Conservation (phyloP, 306 rosid species). For the Argentina anserina region DNA sequence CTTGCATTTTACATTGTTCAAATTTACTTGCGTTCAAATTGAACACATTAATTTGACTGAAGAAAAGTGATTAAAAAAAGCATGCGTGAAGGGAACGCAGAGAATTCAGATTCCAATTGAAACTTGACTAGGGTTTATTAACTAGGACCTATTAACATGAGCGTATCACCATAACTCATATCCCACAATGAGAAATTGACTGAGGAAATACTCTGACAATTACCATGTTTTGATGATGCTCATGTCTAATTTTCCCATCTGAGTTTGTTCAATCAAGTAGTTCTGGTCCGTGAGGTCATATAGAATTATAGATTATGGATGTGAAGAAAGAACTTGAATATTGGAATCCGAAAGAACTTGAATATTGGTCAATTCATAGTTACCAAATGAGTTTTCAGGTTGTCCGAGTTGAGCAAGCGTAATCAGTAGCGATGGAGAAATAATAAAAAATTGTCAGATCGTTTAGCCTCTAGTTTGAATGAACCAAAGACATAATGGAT, state of each 20-base stretch:
- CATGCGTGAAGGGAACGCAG: conserved; percentile 10
- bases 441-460: background rate
- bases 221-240: background rate
- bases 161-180: background rate
- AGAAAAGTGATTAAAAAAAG: background rate
- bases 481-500: background rate
- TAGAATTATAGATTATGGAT: background rate
- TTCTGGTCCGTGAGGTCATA: background rate
- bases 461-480: background rate
- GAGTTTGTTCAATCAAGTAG: background rate
- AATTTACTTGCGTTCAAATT: too few species aligned
- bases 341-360: too few species aligned
- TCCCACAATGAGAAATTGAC: background rate
- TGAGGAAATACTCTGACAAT: background rate
- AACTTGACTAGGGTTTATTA: background rate
- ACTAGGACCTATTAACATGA: too few species aligned
- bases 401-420: background rate
- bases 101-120: background rate
- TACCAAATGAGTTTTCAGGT: background rate
- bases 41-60: background rate
- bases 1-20: background rate
- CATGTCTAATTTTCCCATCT: background rate
- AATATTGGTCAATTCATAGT: background rate
- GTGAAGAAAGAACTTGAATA: background rate
- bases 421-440: background rate